A percentile compares a stretch with the other conserved stretches of the same genome.
Evolutionary conservation across 768 basidiomycete genomes (phyloP).

Genomic region (Coprinopsis strossmayeri): DNA sequence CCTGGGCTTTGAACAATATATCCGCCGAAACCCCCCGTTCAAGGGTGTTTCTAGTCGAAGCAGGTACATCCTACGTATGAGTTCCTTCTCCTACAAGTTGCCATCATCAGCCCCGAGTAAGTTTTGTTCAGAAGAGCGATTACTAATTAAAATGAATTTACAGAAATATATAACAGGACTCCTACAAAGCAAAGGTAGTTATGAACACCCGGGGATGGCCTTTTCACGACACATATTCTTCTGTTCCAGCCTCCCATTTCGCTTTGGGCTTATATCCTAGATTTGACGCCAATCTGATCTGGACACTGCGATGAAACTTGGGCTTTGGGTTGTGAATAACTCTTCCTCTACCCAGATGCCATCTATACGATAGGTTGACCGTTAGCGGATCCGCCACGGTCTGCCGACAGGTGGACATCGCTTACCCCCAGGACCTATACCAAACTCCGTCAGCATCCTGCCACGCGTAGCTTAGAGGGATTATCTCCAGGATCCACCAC

Average conservation of each 20-base stretch:
- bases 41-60: too few species aligned
- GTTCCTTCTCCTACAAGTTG: too few species aligned
- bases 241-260: slow-evolving; percentile 37
- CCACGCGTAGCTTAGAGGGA: slow-evolving; percentile 48
- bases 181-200: background rate
- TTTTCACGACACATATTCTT: slow-evolving; percentile 35
- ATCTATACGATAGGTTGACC: slow-evolving; percentile 24
- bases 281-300: slow-evolving; percentile 42
- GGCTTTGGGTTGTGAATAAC: slow-evolving; percentile 38
- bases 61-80: too few species aligned
- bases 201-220: background rate
- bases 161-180: background rate
- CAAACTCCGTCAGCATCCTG: slow-evolving; percentile 52
- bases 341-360: slow-evolving; percentile 55
- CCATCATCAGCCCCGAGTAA: too few species aligned
- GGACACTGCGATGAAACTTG: slow-evolving; percentile 59
- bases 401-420: slow-evolving; percentile 9
- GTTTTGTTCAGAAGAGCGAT: too few species aligned
- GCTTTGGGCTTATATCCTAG: slow-evolving; percentile 58
- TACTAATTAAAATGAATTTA: too few species aligned
- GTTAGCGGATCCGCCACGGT: too few species aligned
- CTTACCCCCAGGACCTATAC: slow-evolving; percentile 52
- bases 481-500: slow-evolving; percentile 74
- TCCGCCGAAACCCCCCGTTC: too few species aligned
- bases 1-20: too few species aligned